Conservation (phyloP, 2,329 filamentous ascomycete species). For the Ophiostoma perfectum region DNA sequence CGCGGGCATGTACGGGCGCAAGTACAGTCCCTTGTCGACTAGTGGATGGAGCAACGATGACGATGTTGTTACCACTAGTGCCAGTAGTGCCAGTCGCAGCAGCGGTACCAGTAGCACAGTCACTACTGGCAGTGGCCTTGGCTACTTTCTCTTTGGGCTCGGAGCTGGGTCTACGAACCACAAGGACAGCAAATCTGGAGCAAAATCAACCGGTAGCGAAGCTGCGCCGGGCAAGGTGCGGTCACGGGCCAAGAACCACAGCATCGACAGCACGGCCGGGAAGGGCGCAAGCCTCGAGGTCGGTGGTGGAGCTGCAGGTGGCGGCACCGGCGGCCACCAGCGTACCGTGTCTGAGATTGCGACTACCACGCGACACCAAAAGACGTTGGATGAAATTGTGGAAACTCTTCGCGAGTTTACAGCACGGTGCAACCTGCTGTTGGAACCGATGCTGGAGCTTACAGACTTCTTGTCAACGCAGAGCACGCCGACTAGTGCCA, state of each 20-base stretch:
- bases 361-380: constrained; percentile 71
- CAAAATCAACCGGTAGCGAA: constrained; percentile 23
- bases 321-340: constrained; percentile 35
- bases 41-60: constrained; percentile 62
- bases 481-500: constrained; percentile 82
- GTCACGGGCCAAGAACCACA: constrained; percentile 29
- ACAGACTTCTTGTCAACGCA: constrained; percentile 93
- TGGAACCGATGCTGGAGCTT: constrained; percentile 81
- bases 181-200: constrained; percentile 40
- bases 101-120: constrained; percentile 40
- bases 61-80: constrained; percentile 31
- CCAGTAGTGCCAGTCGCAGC: constrained; percentile 48
- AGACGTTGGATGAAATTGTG: constrained; percentile 94
- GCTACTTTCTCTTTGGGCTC: constrained; percentile 63
- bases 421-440: constrained; percentile 80
- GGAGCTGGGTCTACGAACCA: constrained; percentile 50
- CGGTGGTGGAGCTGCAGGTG: constrained; percentile 25
- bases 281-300: constrained; percentile 17
- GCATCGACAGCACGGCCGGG: constrained; percentile 28
- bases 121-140: constrained; percentile 23
- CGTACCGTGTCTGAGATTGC: constrained; percentile 43
- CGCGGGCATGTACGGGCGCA: constrained; percentile 82
- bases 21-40: constrained; percentile 85
- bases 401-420: constrained; percentile 89
- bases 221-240: constrained; percentile 25